phyloP scores from a whole-genome alignment of 208 protist species.

The Vickermania spadyakhi region DNA sequence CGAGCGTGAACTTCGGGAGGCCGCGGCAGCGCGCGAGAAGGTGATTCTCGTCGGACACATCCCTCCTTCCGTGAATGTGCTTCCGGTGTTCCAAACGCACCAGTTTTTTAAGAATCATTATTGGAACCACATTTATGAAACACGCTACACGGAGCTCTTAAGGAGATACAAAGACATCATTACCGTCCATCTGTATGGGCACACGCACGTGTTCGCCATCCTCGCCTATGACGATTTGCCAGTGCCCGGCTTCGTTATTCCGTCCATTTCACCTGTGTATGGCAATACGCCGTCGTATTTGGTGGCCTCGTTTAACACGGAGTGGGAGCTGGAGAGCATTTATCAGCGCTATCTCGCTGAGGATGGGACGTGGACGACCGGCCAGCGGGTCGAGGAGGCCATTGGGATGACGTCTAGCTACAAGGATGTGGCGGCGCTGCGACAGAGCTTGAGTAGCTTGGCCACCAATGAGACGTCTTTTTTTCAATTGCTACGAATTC shows the following conservation, averaged over 20 bases:
- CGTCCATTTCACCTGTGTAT: slow-evolving; percentile 20
- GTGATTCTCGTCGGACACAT: slow-evolving; percentile 41
- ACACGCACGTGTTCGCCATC: slow-evolving; percentile 27
- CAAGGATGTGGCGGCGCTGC: background rate
- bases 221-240: slow-evolving; percentile 13
- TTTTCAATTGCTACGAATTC: background rate
- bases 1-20: slow-evolving; percentile 11
- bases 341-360: slow-evolving; percentile 5
- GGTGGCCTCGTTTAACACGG: slow-evolving; percentile 10
- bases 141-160: slow-evolving; percentile 17
- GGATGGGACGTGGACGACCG: background rate
- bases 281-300: slow-evolving; percentile 27
- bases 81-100: slow-evolving; percentile 7
- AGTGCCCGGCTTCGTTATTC: slow-evolving; percentile 31
- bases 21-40: slow-evolving; percentile 15
- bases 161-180: slow-evolving; percentile 10
- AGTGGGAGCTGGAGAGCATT: slow-evolving; percentile 5
- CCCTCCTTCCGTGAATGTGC: slow-evolving; percentile 21
- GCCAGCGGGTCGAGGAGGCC: background rate
- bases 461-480: background rate
- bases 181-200: slow-evolving; percentile 23
- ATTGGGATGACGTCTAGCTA: background rate
- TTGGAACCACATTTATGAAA: slow-evolving; percentile 25
- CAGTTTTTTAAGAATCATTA: slow-evolving; percentile 35
- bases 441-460: background rate